Conservation (phyloP, 495 filamentous ascomycete genomes). For the Hypoxylon subgilvum region DNA sequence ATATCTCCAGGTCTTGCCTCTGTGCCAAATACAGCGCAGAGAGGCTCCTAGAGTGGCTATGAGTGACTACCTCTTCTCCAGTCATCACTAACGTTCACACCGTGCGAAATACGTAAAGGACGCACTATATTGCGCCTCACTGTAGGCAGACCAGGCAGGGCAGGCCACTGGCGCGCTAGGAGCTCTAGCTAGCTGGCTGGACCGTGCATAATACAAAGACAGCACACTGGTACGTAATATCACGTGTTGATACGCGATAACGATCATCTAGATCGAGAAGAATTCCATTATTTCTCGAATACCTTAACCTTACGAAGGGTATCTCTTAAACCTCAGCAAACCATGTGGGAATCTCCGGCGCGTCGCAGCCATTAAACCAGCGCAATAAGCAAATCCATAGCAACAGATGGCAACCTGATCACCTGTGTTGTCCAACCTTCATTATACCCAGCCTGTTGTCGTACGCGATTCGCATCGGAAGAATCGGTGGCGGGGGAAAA, state of each 20-base stretch:
- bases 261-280: conserved; percentile 24
- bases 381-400: conserved; percentile 7
- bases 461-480: conserved; percentile 2
- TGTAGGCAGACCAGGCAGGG: too few species aligned
- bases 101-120: too few species aligned
- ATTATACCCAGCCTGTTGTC: conserved; percentile 12
- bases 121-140: too few species aligned
- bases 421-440: conserved; percentile 30
- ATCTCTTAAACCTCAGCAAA: conserved; percentile 34
- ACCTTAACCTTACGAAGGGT: conserved; percentile 26
- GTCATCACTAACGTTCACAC: too few species aligned
- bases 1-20: too few species aligned
- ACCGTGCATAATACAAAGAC: neutral
- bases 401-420: too few species aligned
- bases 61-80: too few species aligned
- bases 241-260: conserved; percentile 14
- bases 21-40: too few species aligned
- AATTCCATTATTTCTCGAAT: conserved; percentile 28
- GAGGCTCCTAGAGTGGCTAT: too few species aligned
- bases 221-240: neutral
- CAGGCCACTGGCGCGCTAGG: too few species aligned
- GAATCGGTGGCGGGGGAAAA: conserved; percentile 5
- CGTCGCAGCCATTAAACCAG: neutral
- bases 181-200: neutral
- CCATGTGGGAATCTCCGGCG: conserved; percentile 38